Evolutionary conservation across 2,329 filamentous ascomycete genomes (phyloP).

Genomic region (Hymenoscyphus infarciens): DNA sequence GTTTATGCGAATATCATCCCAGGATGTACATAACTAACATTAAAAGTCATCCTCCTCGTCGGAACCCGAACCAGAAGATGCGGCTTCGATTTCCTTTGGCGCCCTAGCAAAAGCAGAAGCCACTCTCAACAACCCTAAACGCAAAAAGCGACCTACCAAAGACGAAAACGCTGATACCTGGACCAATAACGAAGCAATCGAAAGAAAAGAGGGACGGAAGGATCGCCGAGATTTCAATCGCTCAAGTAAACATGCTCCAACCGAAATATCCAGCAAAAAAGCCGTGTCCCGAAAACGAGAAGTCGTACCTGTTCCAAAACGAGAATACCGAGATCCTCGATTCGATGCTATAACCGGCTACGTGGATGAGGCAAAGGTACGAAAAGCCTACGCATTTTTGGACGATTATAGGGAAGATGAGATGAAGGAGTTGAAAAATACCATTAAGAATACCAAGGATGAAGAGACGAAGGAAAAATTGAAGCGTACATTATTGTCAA

Average conservation of each 20-base stretch:
- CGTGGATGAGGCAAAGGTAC: slow-evolving; percentile 55
- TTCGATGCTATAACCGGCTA: slow-evolving; percentile 67
- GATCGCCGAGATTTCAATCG: slow-evolving; percentile 45
- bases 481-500: slow-evolving; percentile 69
- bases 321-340: slow-evolving; percentile 71
- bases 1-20: not conserved
- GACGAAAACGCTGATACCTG: slow-evolving; percentile 36
- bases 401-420: slow-evolving; percentile 83
- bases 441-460: slow-evolving; percentile 67
- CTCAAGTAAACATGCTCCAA: slow-evolving; percentile 83
- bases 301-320: slow-evolving; percentile 61
- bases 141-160: slow-evolving; percentile 35
- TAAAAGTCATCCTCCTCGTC: slow-evolving; percentile 11
- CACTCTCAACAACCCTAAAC: slow-evolving; percentile 45
- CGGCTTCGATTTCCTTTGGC: slow-evolving; percentile 74
- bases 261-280: slow-evolving; percentile 75
- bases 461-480: slow-evolving; percentile 63
- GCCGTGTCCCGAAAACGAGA: slow-evolving; percentile 79
- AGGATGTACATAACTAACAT: not conserved
- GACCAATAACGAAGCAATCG: slow-evolving; percentile 40
- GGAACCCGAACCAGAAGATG: slow-evolving; percentile 28
- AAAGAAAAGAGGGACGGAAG: slow-evolving; percentile 40
- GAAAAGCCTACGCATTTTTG: slow-evolving; percentile 81
- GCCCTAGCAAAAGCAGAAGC: slow-evolving; percentile 85
- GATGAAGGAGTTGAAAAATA: slow-evolving; percentile 67